A percentile compares a stretch with the other conserved stretches of the same genome.
phyloP scores from a whole-genome alignment of 495 filamentous ascomycete genomes.

The Glonium stellatum region DNA sequence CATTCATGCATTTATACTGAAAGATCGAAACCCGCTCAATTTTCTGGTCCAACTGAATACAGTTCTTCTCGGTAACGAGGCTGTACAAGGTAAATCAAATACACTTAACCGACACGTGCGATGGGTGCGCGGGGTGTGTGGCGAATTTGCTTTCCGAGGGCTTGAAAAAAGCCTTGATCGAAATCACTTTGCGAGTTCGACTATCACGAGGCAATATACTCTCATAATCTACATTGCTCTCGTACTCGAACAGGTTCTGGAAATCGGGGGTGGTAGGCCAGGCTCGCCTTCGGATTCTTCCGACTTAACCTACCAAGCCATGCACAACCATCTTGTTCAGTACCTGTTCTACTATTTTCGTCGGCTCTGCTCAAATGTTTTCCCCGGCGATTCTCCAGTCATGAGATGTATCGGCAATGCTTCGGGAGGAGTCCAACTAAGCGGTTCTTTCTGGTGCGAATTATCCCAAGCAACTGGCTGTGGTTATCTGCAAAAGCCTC shows the following conservation, averaged over 20 bases:
- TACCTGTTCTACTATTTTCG: slow-evolving; percentile 10
- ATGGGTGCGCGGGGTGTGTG: slow-evolving; percentile 4
- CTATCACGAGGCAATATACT: slow-evolving; percentile 1
- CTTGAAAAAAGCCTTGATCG: slow-evolving; percentile 7
- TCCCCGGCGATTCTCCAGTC: background rate
- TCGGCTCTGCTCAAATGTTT: slow-evolving; percentile 4
- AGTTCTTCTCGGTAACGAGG: slow-evolving; percentile 5
- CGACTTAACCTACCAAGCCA: slow-evolving; percentile 5
- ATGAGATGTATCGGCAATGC: background rate
- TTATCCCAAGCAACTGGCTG: slow-evolving; percentile 5
- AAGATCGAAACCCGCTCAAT: slow-evolving; percentile 9
- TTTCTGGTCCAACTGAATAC: slow-evolving; percentile 8
- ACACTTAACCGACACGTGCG: slow-evolving; percentile 7
- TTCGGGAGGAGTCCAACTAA: background rate
- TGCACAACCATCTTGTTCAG: slow-evolving; percentile 10
- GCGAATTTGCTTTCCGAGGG: slow-evolving; percentile 5
- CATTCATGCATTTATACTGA: slow-evolving; percentile 10
- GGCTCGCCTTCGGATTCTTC: background rate
- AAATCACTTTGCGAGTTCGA: background rate
- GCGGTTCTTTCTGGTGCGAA: slow-evolving; percentile 9
- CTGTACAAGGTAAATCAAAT: slow-evolving; percentile 5
- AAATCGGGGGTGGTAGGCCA: slow-evolving; percentile 5
- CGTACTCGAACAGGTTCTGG: slow-evolving; percentile 10
- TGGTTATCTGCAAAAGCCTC: slow-evolving; percentile 4
- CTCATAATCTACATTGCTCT: slow-evolving; percentile 9